Base-by-base conservation (phyloP, 2,329 filamentous ascomycete genomes). In the Huntiella bhutanensis region DNA sequence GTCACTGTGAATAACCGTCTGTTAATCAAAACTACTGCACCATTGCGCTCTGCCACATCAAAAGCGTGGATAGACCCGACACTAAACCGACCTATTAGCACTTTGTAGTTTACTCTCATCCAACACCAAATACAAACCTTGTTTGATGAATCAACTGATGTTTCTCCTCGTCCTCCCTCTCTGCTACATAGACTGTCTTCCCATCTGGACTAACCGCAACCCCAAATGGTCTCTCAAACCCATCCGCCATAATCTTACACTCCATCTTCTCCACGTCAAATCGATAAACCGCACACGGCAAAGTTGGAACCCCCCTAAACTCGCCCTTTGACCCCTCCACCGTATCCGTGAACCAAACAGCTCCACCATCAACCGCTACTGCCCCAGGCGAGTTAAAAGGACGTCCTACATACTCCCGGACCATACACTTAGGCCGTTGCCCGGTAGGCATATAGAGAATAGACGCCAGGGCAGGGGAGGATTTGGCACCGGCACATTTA, bases 301-400 rank as follows among this genome's bases (percentile, higher is more conserved):
- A 48, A 36, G 57, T 55, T 1, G 67, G 65, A 7, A 55, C 53
- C 7, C 62, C 63, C 7, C 67, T 59, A 52, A 67, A 65, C 7
- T 64, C 60, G 51, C 70, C 66, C 47, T 67, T 62, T 19, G 57
- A 62, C 6, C 67, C 69, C 53, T 71, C 70, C 6, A 60, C 56
- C 0, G 67, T 64, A 52, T 70, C 67, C 0, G 67, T 70, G 52
- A 70, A 70, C 65, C 67, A 70, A 17, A 71, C 59, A 4, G 57
- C 58, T 3, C 64, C 64, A 47, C 67, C 65, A 1, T 51, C 56
- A 11, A 66, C 56, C 4, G 67, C 61, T 3, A 70, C 64, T 46
- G 70, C 68, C 49, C 69, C 69, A 39, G 66, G 57, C 2, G 64
- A 67, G 53, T 69, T 70, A 54, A 71, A 71, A 2, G 59, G 56